Evolutionary conservation across 495 filamentous ascomycete genomes (phyloP), one percentile per base, ranked within the genome.

Genomic region (Pyrenula aspistea): DNA sequence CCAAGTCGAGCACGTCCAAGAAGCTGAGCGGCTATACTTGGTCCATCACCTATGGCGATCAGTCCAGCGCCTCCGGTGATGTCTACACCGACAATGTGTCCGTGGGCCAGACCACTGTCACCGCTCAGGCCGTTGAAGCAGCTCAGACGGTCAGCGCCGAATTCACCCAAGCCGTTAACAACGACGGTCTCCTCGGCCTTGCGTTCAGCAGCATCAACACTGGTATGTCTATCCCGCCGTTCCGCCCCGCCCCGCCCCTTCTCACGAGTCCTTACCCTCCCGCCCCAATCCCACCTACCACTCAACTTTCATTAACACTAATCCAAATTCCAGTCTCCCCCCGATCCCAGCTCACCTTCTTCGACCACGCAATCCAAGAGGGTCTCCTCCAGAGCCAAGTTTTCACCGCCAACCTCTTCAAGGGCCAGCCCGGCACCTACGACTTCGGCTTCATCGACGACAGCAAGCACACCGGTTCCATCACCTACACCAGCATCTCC

Each of bases 371-470:
- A 55, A 75, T 42, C 31, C 15, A 4, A 4, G 31, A 80, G 61
- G 55, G 68, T 2, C 66, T 65, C 20, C 77, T 90, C 1, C 74
- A 78, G 56, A 57, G 65, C n/a, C 83, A 82, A 0, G 56, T 91
- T 42, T 91, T 89, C 65, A 85, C 85, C 25, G 83, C 79, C 12
- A 74, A 82, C 54, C 71, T 92, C 57, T 86, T 83, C 71, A 73
- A 85, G 62, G 72, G 76, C 24, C 71, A 67, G 52, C 76, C 85
- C 21, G 88, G 88, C 19, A 73, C 63, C 56, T 89, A 86, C 67
- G 85, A 87, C 70, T 91, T 91, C 60, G 88, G 88, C 42, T 87
- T 68, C 71, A 82, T 89, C 59, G 82, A 90, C 68, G 57, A 61
- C 20, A 61, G 66, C 61, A 83, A 83, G 59, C 84, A 85, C 74